Base-by-base conservation (phyloP, 2,329 filamentous ascomycete species). In the Coniosporium tulheliwenetii region DNA sequence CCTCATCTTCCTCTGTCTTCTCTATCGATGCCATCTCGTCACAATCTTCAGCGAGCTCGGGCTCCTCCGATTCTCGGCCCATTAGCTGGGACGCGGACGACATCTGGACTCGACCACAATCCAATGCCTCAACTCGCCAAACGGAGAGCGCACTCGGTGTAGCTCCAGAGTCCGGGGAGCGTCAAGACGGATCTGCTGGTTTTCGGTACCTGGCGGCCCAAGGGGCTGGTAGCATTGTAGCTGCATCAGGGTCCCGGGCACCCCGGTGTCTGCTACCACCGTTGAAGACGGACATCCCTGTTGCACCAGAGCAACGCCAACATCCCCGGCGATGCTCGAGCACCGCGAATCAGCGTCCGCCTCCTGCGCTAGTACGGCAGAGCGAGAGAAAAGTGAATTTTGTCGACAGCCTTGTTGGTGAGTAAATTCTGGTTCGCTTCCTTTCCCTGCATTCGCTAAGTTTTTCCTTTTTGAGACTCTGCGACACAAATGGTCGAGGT, bases 341-440 rank as follows among this genome's bases (percentile, higher is more conserved):
- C 30, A 67, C 69, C 42, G 62, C 69, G 44, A 69, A 72, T 52
- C 62, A 74, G 49, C 73, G 73, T 51, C 71, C 73, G 52, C 81
- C 83, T 52, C 85, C 89, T 39, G 65, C 80, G 43, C 73, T 95
- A 48, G 71, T 87, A 47, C 81, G 87, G 54, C 87, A 95, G 67
- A 77, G 78, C 55, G 86, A 95, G 65, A 83, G 87, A 58, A 94
- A 94, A 70, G 75, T 85, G 58, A 87, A 82, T 63, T 95, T 96
- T 58, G 89, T 96, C 64, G 87, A 95, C 63, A 91, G 80, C 62
- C 84, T 95, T 61, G 87, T 95, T 69, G 89, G 89, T 95, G 85
- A 85, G 89, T 62, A 55, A 41, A 50, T 42, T 40, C 42, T 41
- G 41, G 44, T 44, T 43, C 40, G 43, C 46, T 48, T 71, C 59